Evolutionary conservation across 352 stramenopile species (phyloP), one percentile per base, ranked within the genome.

Genomic region (Globisporangium lucens): DNA sequence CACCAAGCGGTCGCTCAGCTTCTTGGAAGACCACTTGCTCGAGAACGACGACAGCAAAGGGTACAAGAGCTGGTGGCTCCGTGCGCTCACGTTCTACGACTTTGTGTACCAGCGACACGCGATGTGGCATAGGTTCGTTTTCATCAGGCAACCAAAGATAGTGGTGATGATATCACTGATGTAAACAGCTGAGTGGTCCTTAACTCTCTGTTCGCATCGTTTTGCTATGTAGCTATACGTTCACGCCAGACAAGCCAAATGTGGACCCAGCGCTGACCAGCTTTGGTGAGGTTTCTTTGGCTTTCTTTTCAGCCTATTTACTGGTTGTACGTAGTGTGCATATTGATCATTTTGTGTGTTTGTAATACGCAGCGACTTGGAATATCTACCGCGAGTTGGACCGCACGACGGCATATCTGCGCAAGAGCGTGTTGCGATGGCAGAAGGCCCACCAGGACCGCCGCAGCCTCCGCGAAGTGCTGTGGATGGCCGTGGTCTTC

Each of bases 31-130:
- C 51, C 85, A 93, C 56, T 71, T 93, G 60, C 81, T 91, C 35
- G 81, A 88, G 49, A 85, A 72, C 41, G 82, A 88, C 15, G 76
- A 90, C 52, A 76, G 76, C 64, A 89, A 89, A 58, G 80, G 82
- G n/a, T 91, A 93, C 71, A 93, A 91, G 67, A 94, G 86, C 66
- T 94, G 86, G 86, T 94, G 86, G 86, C 81, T 91, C 38, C 84
- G 86, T 30, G 86, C 86, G 13, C 69, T 94, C 20, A 86, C 86
- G 38, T 93, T 91, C 66, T 94, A 92, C 71, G 85, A 94, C 68
- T 94, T 91, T 67, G 83, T 92, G 49, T 94, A 93, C 67, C 86
- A 94, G 63, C 86, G 86, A 27, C 86, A 94, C 53, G 84, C 84
- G 56, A 94, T 94, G 86, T 93, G 86, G 84, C 84, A 94, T 67